Conservation (phyloP, 768 basidiomycete species). For the Vararia minispora region DNA sequence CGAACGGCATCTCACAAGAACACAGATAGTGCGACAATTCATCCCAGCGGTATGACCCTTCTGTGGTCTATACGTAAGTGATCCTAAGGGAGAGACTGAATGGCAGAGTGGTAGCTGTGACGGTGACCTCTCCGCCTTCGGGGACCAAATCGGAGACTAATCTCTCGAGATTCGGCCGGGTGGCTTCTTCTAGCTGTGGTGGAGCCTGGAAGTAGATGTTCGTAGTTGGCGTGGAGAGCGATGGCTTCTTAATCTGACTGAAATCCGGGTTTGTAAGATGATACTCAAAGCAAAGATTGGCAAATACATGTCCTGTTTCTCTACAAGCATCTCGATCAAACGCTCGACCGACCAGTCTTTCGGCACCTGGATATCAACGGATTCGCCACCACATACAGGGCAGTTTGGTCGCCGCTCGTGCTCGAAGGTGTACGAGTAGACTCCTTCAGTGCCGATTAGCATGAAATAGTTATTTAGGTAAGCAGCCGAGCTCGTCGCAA, state of each 20-base stretch:
- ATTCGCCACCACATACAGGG: slow-evolving; percentile 93
- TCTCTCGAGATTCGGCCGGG: slow-evolving; percentile 85
- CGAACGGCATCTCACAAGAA: too few relatives aligned
- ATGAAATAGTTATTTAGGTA: slow-evolving; percentile 97
- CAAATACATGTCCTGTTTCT: slow-evolving; percentile 83
- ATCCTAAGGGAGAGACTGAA: slow-evolving; percentile 71
- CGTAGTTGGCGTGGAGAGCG: slow-evolving; percentile 62
- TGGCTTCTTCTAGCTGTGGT: slow-evolving; percentile 79
- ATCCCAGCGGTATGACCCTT: too few relatives aligned
- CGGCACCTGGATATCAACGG: slow-evolving; percentile 60
- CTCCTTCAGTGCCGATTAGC: slow-evolving; percentile 92
- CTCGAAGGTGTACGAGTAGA: slow-evolving; percentile 97
- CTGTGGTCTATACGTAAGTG: slow-evolving; percentile 32
- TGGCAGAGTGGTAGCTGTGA: slow-evolving; percentile 83
- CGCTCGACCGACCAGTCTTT: slow-evolving; percentile 72
- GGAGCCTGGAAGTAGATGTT: slow-evolving; percentile 93
- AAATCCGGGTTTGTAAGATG: background rate
- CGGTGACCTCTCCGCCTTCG: slow-evolving; percentile 68
- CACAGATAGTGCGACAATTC: too few relatives aligned
- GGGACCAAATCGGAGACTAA: slow-evolving; percentile 72
- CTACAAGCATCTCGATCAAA: slow-evolving; percentile 78
- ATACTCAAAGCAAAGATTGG: background rate
- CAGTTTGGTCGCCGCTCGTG: slow-evolving; percentile 89
- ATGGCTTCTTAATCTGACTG: slow-evolving; percentile 97
- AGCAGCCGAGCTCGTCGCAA: slow-evolving; percentile 90